Evolutionary conservation across 2,329 filamentous ascomycete genomes (phyloP).

Genomic region (Fusarium xyrophilum): DNA sequence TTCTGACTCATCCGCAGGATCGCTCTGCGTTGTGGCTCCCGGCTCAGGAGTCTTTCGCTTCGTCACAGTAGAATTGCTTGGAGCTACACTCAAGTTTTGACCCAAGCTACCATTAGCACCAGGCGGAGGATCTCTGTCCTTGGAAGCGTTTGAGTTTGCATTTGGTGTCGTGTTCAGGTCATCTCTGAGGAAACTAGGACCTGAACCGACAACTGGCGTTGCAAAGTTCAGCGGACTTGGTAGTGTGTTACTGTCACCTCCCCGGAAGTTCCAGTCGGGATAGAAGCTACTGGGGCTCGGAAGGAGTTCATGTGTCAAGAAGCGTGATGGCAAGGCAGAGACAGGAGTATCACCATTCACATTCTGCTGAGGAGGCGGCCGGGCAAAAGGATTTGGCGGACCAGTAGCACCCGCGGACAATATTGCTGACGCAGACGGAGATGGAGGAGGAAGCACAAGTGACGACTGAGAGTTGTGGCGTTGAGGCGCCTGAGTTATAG

Average conservation of each 20-base stretch:
- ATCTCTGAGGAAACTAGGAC: conserved; percentile 69
- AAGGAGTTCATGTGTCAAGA: conserved; percentile 85
- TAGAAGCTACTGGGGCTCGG: conserved; percentile 94
- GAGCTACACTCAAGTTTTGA: conserved; percentile 34
- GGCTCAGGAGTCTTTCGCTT: conserved; percentile 66
- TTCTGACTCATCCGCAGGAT: conserved; percentile 55
- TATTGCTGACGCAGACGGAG: conserved; percentile 83
- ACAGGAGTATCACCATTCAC: conserved; percentile 73
- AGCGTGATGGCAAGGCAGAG: conserved; percentile 90
- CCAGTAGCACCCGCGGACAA: conserved; percentile 90
- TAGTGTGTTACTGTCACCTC: conserved; percentile 80
- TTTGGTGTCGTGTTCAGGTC: conserved; percentile 42
- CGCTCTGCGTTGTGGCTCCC: conserved; percentile 49
- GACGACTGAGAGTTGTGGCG: conserved; percentile 65
- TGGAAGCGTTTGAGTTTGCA: conserved; percentile 18
- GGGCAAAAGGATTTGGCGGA: conserved; percentile 93
- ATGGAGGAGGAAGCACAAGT: conserved; percentile 89
- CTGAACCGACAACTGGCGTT: conserved; percentile 73
- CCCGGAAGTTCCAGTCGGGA: conserved; percentile 82
- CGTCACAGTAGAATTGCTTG: conserved; percentile 37
- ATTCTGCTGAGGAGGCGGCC: conserved; percentile 77
- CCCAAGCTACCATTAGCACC: conserved; percentile 18
- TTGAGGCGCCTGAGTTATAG: conserved; percentile 62
- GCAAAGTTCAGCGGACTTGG: conserved; percentile 93
- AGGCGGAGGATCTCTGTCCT: conserved; percentile 5